Evolutionary conservation across 148 eudicot species (phyloP).

Genomic region (Rhododendron kiyosumense): DNA sequence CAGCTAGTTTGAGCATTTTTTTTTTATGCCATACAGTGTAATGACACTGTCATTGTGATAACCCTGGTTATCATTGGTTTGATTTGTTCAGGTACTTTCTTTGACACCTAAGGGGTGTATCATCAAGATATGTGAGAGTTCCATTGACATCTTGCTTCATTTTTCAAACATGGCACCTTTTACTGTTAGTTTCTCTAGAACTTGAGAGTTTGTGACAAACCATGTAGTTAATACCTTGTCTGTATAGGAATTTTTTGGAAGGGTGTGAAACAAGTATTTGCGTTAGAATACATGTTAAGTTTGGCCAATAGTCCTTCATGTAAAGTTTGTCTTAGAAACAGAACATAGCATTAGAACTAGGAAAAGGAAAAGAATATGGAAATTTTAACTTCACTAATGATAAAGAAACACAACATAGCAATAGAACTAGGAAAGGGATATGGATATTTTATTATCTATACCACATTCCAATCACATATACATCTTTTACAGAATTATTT

Average conservation of each 20-base stretch:
- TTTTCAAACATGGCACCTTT: slow-evolving; percentile 78
- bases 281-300: slow-evolving; percentile 65
- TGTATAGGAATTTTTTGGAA: slow-evolving; percentile 75
- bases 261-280: slow-evolving; percentile 89
- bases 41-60: neutral
- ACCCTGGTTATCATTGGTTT: neutral
- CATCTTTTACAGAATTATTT: neutral
- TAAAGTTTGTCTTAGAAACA: neutral
- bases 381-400: neutral
- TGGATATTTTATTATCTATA: neutral
- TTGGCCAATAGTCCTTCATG: neutral
- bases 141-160: slow-evolving; percentile 68
- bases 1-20: neutral
- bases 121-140: slow-evolving; percentile 82
- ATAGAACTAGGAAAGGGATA: neutral
- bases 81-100: slow-evolving; percentile 63
- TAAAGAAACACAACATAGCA: neutral
- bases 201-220: slow-evolving; percentile 70
- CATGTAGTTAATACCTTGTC: slow-evolving; percentile 79
- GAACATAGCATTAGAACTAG: neutral
- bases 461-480: neutral
- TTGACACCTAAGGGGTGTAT: slow-evolving; percentile 86
- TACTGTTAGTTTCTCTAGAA: slow-evolving; percentile 79
- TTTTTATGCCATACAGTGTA: neutral
- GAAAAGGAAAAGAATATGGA: neutral